Percentiles rank a stretch among this genome's conserved stretches.
These are phyloP conservation scores for Cryptococcus wingfieldii DNA, from an alignment of 1,284 basidiomycete species.

Conservation along the genomic window DNA sequence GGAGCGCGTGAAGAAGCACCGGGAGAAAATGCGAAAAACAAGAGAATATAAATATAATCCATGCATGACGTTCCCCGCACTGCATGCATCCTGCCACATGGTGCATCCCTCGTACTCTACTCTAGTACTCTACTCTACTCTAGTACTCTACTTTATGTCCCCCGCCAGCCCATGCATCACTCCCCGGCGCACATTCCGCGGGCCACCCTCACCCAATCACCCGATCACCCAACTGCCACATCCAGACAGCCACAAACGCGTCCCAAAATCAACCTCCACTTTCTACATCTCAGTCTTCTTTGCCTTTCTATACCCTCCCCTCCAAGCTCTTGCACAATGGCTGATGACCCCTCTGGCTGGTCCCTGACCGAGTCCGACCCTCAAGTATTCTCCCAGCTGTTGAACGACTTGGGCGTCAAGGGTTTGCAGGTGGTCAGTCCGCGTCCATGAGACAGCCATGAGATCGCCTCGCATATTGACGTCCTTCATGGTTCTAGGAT, in stretches of 20 bases:
- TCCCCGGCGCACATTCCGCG: too few relatives aligned
- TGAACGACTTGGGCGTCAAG: slow-evolving; percentile 50
- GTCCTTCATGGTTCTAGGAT: slow-evolving; percentile 49
- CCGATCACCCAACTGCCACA: too few relatives aligned
- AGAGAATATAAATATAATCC: not conserved
- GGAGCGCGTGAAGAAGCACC: not conserved
- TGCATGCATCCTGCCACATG: not conserved
- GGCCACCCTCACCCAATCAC: too few relatives aligned
- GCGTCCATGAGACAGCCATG: too few relatives aligned
- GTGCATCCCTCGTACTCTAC: too few relatives aligned
- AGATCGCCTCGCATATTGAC: not conserved
- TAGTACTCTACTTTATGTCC: too few relatives aligned
- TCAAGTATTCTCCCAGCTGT: slow-evolving; percentile 50
- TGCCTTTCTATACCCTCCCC: not conserved
- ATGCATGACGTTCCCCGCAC: not conserved
- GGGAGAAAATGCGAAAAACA: not conserved
- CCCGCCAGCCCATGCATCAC: too few relatives aligned
- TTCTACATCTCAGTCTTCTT: not conserved
- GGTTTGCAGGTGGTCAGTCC: slow-evolving; percentile 51
- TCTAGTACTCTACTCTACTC: too few relatives aligned
- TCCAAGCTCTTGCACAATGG: slow-evolving; percentile 3
- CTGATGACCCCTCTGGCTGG: slow-evolving; percentile 48
- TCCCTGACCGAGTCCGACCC: slow-evolving; percentile 51
- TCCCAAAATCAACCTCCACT: not conserved
- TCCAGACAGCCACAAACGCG: not conserved